Percentiles rank a stretch among this genome's conserved stretches.
Evolutionary conservation across 2,329 filamentous ascomycete genomes (phyloP).

Genomic region (Penicillium expansum): DNA sequence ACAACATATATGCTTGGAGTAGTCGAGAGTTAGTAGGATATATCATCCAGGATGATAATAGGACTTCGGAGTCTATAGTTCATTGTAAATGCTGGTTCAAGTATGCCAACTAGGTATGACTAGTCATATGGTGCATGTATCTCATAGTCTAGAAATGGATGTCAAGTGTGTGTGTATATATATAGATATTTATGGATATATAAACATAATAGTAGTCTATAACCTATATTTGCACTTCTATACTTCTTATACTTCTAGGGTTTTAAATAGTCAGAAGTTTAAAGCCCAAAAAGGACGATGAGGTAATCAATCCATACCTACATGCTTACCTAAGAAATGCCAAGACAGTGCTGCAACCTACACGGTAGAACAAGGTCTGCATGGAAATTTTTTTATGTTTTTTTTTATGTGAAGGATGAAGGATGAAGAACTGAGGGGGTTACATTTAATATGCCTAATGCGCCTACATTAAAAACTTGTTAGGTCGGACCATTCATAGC

Average conservation of each 20-base stretch:
- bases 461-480: not conserved
- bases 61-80: not conserved
- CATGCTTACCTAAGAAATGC: too few relatives aligned
- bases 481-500: not conserved
- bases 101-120: not conserved
- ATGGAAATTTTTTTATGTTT: not conserved
- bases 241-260: not conserved
- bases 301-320: too few relatives aligned
- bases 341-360: not conserved
- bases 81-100: not conserved
- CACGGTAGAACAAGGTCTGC: not conserved
- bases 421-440: not conserved
- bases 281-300: not conserved
- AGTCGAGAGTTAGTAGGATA: not conserved
- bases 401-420: not conserved
- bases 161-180: not conserved
- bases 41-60: not conserved
- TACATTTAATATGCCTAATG: not conserved
- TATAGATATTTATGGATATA: not conserved
- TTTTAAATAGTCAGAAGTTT: not conserved
- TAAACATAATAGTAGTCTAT: not conserved
- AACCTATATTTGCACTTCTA: not conserved
- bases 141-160: not conserved
- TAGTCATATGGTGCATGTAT: too few relatives aligned
- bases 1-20: not conserved